Evolutionary conservation across 495 filamentous ascomycete species (phyloP), one percentile per base, ranked within the genome.

Genomic region (Hypoxylon lenormandii): DNA sequence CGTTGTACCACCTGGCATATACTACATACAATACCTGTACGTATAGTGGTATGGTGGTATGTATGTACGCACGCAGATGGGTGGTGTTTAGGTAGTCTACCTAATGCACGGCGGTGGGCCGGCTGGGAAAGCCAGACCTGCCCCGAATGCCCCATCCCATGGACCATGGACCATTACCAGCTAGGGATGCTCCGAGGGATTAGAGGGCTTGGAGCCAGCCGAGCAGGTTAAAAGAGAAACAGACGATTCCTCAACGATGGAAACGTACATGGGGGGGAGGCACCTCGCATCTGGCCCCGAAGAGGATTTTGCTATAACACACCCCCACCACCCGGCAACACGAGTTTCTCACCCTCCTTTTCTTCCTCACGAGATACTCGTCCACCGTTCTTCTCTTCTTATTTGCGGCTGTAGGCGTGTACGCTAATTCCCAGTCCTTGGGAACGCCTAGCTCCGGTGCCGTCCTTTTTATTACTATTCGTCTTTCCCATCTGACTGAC

Each of bases 371-470:
- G 79, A 81, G 72, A 54, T 66, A 74, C 74, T 78, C 76, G 72
- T 79, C 76, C 68, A 72, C 72, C 80, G 54, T 81, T 83, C 80
- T 80, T 79, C 81, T 80, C 80, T 82, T 81, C 71, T 76, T 73
- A 80, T 79, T 81, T 74, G 77, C 78, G 77, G 81, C 73, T 78
- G 74, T 75, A 80, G 85, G 83, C 80, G 82, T 81, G 80, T 76
- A 80, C 81, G 80, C 80, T 84, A 84, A 84, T 86, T 80, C 85
- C 85, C 77, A 80, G 76, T 82, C 74, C 80, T 33, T 80, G 82
- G 85, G 83, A 84, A 81, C 78, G 83, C 82, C 83, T 80, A 73
- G 74, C 76, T 79, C 78, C 30, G 76, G 81, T 79, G 82, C 80
- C 79, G 80, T 84, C 52, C 80, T 79, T 82, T 82, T 80, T 81